Evolutionary conservation across 331 rosid species (phyloP), one percentile per base, ranked within the genome.

Genomic region (Acacia pycnantha): DNA sequence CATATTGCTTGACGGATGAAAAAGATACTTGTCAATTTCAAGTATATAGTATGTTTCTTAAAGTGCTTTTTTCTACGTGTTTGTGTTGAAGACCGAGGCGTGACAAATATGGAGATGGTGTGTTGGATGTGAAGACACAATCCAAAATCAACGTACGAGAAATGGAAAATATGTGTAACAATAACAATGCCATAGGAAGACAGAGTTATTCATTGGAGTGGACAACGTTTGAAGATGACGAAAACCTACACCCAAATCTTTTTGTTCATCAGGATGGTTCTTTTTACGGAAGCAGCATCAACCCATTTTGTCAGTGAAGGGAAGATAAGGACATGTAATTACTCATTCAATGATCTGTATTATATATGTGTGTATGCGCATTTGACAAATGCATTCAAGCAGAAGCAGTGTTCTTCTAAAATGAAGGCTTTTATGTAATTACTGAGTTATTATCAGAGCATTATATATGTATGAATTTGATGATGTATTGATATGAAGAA

Each of bases 221-320:
- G 98, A 89, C 91, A 3, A 86, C 94, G 31, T 94, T 87, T 82
- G 97, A 89, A 1, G 94, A 92, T 6, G 88, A 91, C 1, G 97
- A 96, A 80, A 96, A 96, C 77, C 82, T 86, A 13, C 99, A 91
- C 50, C 98, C 98, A 26, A 94, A 96, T 85, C 91, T 91, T 24
- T 96, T 86, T 67, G 86, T 69, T 75, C 67, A 73, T 27, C 76
- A 19, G 6, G 84, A 85, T 26, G 79, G 53, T 48, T 74, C 85
- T 41, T 47, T 82, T 87, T 80, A 73, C 6, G 43, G 86, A 65
- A 88, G 85, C 72, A 78, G 74, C 82, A 83, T 85, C 70, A 89
- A 91, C 73, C 91, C 91, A 33, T 86, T 89, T 86, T 86, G 87
- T 13, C 87, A 69, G 87, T 24, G 21, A 15, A 6, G 22, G 64